Evolutionary conservation across 139 green algal species (phyloP).

Genomic region (Dunaliella primolecta): DNA sequence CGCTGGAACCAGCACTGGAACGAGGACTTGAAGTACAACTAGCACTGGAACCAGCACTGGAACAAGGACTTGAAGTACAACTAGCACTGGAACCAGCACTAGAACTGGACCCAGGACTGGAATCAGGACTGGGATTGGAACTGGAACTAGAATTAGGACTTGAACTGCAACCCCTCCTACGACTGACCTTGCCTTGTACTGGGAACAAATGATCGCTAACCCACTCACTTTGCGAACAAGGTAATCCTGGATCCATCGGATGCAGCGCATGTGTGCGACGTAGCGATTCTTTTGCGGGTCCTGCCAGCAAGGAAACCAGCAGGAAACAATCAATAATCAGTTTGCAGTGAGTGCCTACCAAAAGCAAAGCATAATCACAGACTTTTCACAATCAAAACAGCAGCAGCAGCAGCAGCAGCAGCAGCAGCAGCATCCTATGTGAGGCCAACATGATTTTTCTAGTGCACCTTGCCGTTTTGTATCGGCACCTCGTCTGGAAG

Average conservation of each 20-base stretch:
- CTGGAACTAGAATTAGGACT: no score
- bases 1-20: no score
- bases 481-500: not conserved
- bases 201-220: no score
- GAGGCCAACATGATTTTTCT: not conserved
- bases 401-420: not conserved
- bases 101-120: no score
- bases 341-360: not conserved
- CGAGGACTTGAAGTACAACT: no score
- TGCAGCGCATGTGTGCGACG: slow-evolving; percentile 80
- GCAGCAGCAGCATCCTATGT: not conserved
- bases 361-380: not conserved
- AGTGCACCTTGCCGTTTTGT: not conserved
- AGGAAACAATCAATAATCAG: not conserved
- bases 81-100: no score
- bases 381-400: not conserved
- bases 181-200: no score
- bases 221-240: slow-evolving; percentile 55
- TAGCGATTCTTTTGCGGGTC: slow-evolving; percentile 78
- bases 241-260: slow-evolving; percentile 85
- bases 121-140: no score
- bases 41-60: no score
- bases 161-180: no score
- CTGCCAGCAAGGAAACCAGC: not conserved
- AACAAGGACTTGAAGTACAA: no score